A percentile compares a stretch with the other conserved stretches of the same genome.
Evolutionary conservation across 257 asterid species (phyloP).

Genomic region (Jacaranda copaia): DNA sequence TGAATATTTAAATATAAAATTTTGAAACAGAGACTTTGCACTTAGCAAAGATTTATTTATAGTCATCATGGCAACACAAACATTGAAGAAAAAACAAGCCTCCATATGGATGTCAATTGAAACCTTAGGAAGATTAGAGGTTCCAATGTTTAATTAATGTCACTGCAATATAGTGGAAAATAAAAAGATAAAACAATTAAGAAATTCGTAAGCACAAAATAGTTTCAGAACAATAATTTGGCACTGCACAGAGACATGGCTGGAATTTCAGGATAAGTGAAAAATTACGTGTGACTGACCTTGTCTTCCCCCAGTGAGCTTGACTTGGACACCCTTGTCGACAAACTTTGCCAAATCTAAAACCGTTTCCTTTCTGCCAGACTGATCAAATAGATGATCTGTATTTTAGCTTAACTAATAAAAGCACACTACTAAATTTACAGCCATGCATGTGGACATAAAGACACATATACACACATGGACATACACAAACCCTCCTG

Average conservation of each 20-base stretch:
- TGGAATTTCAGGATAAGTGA: background rate
- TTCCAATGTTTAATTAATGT: background rate
- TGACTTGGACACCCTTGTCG: conserved; percentile 70
- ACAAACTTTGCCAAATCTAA: conserved; percentile 65
- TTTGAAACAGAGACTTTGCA: too few species aligned
- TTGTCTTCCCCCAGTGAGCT: conserved; percentile 69
- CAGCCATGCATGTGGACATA: background rate
- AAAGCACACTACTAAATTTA: background rate
- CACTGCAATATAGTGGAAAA: background rate
- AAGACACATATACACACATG: background rate
- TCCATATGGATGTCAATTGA: background rate
- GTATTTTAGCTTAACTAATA: background rate
- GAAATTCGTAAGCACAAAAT: background rate
- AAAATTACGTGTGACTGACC: conserved; percentile 37
- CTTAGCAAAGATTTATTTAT: too few species aligned
- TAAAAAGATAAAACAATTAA: background rate
- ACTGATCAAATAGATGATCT: conserved; percentile 38
- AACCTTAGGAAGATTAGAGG: background rate
- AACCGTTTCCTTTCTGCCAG: conserved; percentile 68
- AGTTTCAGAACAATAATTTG: background rate
- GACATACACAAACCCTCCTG: background rate
- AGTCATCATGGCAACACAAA: too few species aligned
- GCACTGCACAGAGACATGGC: background rate
- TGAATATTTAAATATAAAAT: too few species aligned
- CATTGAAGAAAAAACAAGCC: background rate